A percentile compares a stretch with the other conserved stretches of the same genome.
Evolutionary conservation across 2,329 filamentous ascomycete species (phyloP).

Genomic region (Venturia aucupariae): DNA sequence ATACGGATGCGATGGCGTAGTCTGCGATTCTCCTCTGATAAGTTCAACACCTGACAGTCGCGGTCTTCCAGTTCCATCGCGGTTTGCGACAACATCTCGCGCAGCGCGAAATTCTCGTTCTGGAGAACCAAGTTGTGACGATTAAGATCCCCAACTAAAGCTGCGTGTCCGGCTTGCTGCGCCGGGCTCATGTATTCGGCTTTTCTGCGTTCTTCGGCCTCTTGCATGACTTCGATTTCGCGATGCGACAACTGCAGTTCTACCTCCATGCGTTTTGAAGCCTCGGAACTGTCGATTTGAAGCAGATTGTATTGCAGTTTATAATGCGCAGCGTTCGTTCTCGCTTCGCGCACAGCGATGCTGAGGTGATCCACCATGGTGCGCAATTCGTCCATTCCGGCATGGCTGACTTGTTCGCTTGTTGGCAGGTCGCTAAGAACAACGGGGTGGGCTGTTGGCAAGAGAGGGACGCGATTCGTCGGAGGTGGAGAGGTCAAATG

Average conservation of each 20-base stretch:
- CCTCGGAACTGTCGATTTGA: slow-evolving; percentile 73
- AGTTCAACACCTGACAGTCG: slow-evolving; percentile 58
- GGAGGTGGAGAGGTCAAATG: slow-evolving; percentile 42
- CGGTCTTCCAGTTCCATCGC: slow-evolving; percentile 72
- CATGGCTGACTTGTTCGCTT: slow-evolving; percentile 42
- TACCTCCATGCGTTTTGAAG: slow-evolving; percentile 76
- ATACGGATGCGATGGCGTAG: slow-evolving; percentile 78
- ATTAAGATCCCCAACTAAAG: slow-evolving; percentile 38
- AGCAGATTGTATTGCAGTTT: slow-evolving; percentile 84
- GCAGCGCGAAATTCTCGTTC: slow-evolving; percentile 55
- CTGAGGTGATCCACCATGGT: slow-evolving; percentile 45
- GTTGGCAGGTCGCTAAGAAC: slow-evolving; percentile 31
- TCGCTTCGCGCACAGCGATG: slow-evolving; percentile 51
- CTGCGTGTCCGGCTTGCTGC: slow-evolving; percentile 49
- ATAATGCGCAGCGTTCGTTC: slow-evolving; percentile 81
- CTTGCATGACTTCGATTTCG: slow-evolving; percentile 76
- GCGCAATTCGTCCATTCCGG: slow-evolving; percentile 43
- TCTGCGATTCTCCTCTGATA: slow-evolving; percentile 68
- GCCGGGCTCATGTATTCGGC: slow-evolving; percentile 39
- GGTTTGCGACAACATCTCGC: slow-evolving; percentile 58
- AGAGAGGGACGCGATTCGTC: slow-evolving; percentile 19
- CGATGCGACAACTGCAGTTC: slow-evolving; percentile 86
- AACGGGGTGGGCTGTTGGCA: slow-evolving; percentile 14
- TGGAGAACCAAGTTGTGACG: slow-evolving; percentile 55
- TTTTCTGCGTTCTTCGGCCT: slow-evolving; percentile 58